These are phyloP conservation scores for Tanacetum coccineum DNA, from an alignment of 129 eudicot species.

Conservation along the genomic window DNA sequence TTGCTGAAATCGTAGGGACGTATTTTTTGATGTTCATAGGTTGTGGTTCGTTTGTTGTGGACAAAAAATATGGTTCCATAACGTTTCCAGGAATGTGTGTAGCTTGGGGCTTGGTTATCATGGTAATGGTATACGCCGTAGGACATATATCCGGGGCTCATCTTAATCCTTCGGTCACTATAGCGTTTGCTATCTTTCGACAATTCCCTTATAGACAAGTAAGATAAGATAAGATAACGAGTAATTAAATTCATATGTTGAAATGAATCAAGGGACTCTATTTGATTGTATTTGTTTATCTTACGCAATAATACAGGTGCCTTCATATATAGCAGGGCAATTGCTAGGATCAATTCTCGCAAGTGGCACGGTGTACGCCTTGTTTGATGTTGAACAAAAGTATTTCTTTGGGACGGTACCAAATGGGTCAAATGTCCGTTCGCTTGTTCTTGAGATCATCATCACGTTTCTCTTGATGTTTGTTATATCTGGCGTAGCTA, in stretches of 20 bases:
- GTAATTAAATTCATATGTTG: neutral
- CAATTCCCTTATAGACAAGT: constrained; percentile 54
- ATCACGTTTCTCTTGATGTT: constrained; percentile 62
- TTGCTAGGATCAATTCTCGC: constrained; percentile 56
- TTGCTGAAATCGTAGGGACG: constrained; percentile 57
- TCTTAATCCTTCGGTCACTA: constrained; percentile 56
- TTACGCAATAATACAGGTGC: constrained; percentile 36
- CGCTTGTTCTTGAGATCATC: constrained; percentile 47
- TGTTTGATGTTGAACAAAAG: constrained; percentile 33
- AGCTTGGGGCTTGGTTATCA: constrained; percentile 51
- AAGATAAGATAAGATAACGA: neutral
- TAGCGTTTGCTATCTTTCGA: constrained; percentile 52
- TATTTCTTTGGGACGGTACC: constrained; percentile 57
- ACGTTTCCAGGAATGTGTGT: constrained; percentile 52
- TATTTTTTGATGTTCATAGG: constrained; percentile 58
- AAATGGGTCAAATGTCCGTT: constrained; percentile 33
- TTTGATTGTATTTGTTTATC: neutral
- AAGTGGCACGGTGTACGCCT: constrained; percentile 41
- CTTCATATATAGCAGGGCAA: constrained; percentile 49
- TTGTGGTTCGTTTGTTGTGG: constrained; percentile 51
- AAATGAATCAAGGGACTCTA: neutral
- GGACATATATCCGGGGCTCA: constrained; percentile 57
- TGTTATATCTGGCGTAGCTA: constrained; percentile 62
- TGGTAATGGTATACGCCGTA: constrained; percentile 52
- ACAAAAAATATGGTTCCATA: constrained; percentile 45